A percentile compares a stretch with the other conserved stretches of the same genome.
These are phyloP conservation scores for Mycena haematopus DNA, from an alignment of 768 basidiomycete species.

Conservation along the genomic window DNA sequence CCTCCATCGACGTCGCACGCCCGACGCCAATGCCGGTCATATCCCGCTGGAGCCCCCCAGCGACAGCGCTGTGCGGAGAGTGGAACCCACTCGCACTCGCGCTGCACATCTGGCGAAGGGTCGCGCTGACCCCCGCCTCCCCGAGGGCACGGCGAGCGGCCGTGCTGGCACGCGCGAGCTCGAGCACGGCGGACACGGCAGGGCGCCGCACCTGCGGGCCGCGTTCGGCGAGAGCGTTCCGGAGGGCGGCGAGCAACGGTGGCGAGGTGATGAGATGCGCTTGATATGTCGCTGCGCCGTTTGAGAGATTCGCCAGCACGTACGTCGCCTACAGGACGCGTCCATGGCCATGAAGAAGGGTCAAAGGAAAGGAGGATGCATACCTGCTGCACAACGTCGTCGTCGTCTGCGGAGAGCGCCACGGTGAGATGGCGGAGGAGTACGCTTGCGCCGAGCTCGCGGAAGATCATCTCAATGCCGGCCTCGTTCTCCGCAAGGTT, in stretches of 20 bases:
- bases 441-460: conserved; percentile 53
- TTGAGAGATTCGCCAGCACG: conserved; percentile 72
- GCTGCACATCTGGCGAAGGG: conserved; percentile 49
- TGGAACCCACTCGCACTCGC: conserved; percentile 28
- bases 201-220: conserved; percentile 65
- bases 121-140: conserved; percentile 48
- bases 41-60: conserved; percentile 31
- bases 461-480: conserved; percentile 67
- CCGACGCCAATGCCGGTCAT: conserved; percentile 15
- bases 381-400: conserved; percentile 63
- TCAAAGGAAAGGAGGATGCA: conserved; percentile 5
- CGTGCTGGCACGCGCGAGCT: conserved; percentile 56
- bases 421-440: conserved; percentile 53
- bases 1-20: conserved; percentile 54
- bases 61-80: conserved; percentile 14
- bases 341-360: background rate
- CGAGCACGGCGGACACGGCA: conserved; percentile 63
- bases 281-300: conserved; percentile 59
- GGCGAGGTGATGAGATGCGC: conserved; percentile 54
- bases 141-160: conserved; percentile 35
- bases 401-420: conserved; percentile 57
- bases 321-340: conserved; percentile 52
- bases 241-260: conserved; percentile 58
- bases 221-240: conserved; percentile 63
- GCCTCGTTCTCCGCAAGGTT: conserved; percentile 72